Conservation (phyloP, 2,329 filamentous ascomycete genomes). For the Aspergillus tanneri region DNA sequence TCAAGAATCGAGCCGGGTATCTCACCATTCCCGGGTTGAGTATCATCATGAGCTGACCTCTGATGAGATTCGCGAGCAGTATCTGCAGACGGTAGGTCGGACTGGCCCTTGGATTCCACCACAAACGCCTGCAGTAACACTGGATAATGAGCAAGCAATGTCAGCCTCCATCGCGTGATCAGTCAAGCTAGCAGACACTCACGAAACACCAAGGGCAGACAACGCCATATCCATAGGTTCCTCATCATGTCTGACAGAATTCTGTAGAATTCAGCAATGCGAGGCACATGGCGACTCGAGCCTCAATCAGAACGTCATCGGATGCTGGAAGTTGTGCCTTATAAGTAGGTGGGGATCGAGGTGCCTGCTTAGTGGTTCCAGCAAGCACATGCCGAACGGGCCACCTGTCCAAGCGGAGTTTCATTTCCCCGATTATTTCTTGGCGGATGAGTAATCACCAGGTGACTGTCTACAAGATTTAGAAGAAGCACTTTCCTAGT, state of each 20-base stretch:
- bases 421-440: slow-evolving; percentile 33
- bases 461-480: too few species aligned
- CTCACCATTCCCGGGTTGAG: slow-evolving; percentile 33
- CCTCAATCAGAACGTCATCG: slow-evolving; percentile 11
- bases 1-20: neutral
- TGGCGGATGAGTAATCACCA: slow-evolving; percentile 13
- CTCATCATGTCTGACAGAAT: slow-evolving; percentile 36
- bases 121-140: slow-evolving; percentile 35
- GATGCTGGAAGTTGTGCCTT: neutral
- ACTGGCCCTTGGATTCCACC: slow-evolving; percentile 24
- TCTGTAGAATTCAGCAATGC: slow-evolving; percentile 20
- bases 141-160: slow-evolving; percentile 15
- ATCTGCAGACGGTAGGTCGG: slow-evolving; percentile 18
- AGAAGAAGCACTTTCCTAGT: neutral
- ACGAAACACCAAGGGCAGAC: slow-evolving; percentile 38
- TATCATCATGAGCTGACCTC: slow-evolving; percentile 19
- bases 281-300: slow-evolving; percentile 37
- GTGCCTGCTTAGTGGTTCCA: neutral
- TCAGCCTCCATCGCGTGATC: slow-evolving; percentile 22
- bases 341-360: slow-evolving; percentile 1
- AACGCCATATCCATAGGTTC: slow-evolving; percentile 29
- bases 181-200: slow-evolving; percentile 17
- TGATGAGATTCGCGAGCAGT: slow-evolving; percentile 19
- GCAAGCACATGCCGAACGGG: slow-evolving; percentile 24
- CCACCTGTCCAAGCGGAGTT: slow-evolving; percentile 42